Percentiles rank a stretch among this genome's conserved stretches.
These are phyloP conservation scores for Amaranthus cruentus DNA, from an alignment of 148 eudicot genomes.

Conservation along the genomic window DNA sequence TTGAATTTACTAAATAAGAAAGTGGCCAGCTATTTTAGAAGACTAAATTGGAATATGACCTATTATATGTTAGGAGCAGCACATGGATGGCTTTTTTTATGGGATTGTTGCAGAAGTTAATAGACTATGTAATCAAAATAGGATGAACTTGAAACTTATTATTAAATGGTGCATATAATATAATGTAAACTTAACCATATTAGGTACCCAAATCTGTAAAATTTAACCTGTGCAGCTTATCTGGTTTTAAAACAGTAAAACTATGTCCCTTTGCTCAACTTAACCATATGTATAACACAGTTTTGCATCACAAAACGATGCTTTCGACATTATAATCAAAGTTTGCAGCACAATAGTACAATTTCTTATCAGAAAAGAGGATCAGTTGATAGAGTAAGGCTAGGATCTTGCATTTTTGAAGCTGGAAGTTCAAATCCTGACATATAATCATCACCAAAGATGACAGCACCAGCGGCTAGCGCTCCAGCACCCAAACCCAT, in stretches of 20 bases:
- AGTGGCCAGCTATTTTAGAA: no score
- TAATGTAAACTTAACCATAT: no score
- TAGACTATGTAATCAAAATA: no score
- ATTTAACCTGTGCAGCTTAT: background rate
- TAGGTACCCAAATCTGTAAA: no score
- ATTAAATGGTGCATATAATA: no score
- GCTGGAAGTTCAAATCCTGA: constrained; percentile 55
- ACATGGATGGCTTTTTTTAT: no score
- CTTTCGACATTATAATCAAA: background rate
- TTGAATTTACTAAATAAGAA: no score
- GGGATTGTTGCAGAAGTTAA: no score
- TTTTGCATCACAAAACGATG: background rate
- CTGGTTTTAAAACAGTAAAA: background rate
- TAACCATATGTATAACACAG: no score
- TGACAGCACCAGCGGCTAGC: constrained; percentile 72
- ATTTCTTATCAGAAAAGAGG: constrained; percentile 47
- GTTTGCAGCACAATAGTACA: background rate
- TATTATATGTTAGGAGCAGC: no score
- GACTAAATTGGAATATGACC: no score
- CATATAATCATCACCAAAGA: constrained; percentile 69
- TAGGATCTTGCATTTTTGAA: constrained; percentile 32
- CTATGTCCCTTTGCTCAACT: background rate
- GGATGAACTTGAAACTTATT: no score
- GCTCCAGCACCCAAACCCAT: constrained; percentile 79
- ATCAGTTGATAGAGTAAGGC: constrained; percentile 39